Evolutionary conservation across 306 rosid species (phyloP).

Genomic region (Carpinus fangiana): DNA sequence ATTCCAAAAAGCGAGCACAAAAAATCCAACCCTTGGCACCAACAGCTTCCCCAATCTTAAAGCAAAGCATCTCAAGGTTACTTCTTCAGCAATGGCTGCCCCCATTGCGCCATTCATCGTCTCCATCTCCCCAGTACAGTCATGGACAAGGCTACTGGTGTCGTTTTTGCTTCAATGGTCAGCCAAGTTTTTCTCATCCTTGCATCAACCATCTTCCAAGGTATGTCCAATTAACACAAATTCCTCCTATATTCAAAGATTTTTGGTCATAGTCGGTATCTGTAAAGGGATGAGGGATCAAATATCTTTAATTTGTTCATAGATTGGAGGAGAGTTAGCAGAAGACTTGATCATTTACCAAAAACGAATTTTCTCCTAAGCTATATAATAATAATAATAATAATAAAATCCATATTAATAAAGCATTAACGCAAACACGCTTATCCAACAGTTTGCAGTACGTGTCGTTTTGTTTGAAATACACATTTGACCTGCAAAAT

Average conservation of each 20-base stretch:
- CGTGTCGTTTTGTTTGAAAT: too few relatives aligned
- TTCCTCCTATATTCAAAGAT: background rate
- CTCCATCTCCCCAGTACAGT: background rate
- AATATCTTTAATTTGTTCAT: too few relatives aligned
- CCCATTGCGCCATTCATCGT: background rate
- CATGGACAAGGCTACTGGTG: slow-evolving; percentile 35
- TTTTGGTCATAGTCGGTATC: background rate
- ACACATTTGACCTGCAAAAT: too few relatives aligned
- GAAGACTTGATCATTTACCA: too few relatives aligned
- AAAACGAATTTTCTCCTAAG: too few relatives aligned
- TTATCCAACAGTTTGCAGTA: too few relatives aligned
- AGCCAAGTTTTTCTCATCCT: slow-evolving; percentile 30
- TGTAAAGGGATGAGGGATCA: too few relatives aligned
- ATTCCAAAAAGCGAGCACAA: slow-evolving; percentile 26
- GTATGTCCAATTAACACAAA: slow-evolving; percentile 9
- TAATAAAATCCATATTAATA: too few relatives aligned
- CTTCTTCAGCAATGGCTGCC: slow-evolving; percentile 48
- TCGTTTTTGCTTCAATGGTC: slow-evolving; percentile 19
- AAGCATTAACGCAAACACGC: too few relatives aligned
- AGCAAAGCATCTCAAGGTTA: slow-evolving; percentile 63
- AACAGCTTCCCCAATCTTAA: slow-evolving; percentile 36
- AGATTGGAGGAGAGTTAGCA: too few relatives aligned
- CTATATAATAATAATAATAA: background rate
- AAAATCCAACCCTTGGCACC: slow-evolving; percentile 27
- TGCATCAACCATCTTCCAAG: slow-evolving; percentile 40